Percentiles rank a stretch among this genome's conserved stretches.
Conservation (phyloP, 2,329 filamentous ascomycete genomes). For the Epichloe gansuensis region DNA sequence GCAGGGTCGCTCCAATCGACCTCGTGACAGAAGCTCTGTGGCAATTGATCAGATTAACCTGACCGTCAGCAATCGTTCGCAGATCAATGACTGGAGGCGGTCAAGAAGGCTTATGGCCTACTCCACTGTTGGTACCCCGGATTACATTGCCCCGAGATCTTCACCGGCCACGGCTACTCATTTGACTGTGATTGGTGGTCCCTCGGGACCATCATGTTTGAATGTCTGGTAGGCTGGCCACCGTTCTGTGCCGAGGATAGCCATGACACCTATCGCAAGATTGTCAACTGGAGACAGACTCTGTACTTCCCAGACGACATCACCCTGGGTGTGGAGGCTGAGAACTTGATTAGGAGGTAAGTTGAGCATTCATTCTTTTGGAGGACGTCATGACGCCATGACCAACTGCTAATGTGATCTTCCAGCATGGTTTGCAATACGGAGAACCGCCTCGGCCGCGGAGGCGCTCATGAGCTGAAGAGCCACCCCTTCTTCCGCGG, state of each 20-base stretch:
- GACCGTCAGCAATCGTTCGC: slow-evolving; percentile 91
- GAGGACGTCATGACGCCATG: background rate
- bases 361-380: slow-evolving; percentile 13
- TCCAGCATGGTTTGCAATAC: slow-evolving; percentile 82
- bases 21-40: slow-evolving; percentile 80
- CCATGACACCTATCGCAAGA: slow-evolving; percentile 97
- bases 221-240: slow-evolving; percentile 96
- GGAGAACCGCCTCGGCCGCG: slow-evolving; percentile 78
- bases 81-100: slow-evolving; percentile 98
- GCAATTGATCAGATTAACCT: slow-evolving; percentile 96
- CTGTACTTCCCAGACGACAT: slow-evolving; percentile 96
- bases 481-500: slow-evolving; percentile 91
- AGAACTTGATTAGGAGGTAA: slow-evolving; percentile 84
- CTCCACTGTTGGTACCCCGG: slow-evolving; percentile 93
- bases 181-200: slow-evolving; percentile 99
- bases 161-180: slow-evolving; percentile 90
- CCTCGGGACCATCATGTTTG: slow-evolving; percentile 98
- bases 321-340: slow-evolving; percentile 74
- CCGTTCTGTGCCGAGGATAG: slow-evolving; percentile 97
- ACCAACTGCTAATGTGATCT: background rate
- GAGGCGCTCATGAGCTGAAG: slow-evolving; percentile 87
- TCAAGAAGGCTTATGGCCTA: slow-evolving; percentile 93
- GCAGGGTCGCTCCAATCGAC: slow-evolving; percentile 61
- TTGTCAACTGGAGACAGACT: slow-evolving; percentile 94
- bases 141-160: slow-evolving; percentile 98